phyloP scores from a whole-genome alignment of 2,329 filamentous ascomycete genomes.

The Phaeosphaeriaceae sp. region DNA sequence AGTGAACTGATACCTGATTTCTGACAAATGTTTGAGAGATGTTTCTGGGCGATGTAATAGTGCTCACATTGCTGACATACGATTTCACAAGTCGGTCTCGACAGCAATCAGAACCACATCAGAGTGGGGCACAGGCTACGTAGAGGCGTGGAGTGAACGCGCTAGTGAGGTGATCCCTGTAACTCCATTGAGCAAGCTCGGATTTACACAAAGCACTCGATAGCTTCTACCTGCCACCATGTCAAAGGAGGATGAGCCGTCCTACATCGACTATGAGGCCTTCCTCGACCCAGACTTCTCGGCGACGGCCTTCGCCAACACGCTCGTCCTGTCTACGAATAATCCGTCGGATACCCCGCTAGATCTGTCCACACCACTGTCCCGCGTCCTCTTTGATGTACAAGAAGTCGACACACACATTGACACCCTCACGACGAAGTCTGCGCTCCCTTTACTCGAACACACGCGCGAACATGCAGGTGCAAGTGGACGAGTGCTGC shows the following conservation, averaged over 20 bases:
- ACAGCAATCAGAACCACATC: too few species aligned
- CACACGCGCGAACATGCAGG: constrained; percentile 78
- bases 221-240: constrained; percentile 23
- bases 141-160: background rate
- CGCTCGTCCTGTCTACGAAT: constrained; percentile 87
- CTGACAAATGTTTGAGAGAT: background rate
- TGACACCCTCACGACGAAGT: constrained; percentile 83
- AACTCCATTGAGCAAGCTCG: constrained; percentile 3
- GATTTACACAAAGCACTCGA: background rate
- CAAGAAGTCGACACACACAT: constrained; percentile 98
- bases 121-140: background rate
- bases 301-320: constrained; percentile 83
- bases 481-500: constrained; percentile 74
- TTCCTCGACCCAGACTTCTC: constrained; percentile 87
- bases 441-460: constrained; percentile 78
- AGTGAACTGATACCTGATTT: background rate
- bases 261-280: constrained; percentile 95
- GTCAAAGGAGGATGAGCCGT: constrained; percentile 62
- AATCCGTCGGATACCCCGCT: constrained; percentile 88
- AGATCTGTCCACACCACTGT: constrained; percentile 92
- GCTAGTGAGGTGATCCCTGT: constrained; percentile 4
- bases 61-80: background rate
- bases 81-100: too few species aligned
- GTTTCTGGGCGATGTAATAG: background rate
- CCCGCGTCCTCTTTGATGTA: constrained; percentile 91